A percentile compares a stretch with the other conserved stretches of the same genome.
Evolutionary conservation across 2,329 filamentous ascomycete genomes (phyloP).

Genomic region (Gaeumannomyces sp.): DNA sequence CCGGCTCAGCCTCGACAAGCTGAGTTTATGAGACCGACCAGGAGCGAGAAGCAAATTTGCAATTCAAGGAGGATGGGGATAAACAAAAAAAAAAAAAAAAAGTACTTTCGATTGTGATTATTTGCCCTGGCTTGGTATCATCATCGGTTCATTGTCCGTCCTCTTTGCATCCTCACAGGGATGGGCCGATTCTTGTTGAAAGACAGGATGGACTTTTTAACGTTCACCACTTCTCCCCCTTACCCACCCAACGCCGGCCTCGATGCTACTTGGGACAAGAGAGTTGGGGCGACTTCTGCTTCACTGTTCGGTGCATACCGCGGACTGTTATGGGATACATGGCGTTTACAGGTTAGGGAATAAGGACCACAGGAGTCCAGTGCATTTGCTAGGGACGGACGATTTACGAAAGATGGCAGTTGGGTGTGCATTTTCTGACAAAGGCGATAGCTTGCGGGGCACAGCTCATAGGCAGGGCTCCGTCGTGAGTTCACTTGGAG

Average conservation of each 20-base stretch:
- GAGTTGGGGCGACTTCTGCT: neutral
- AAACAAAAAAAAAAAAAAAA: constrained; percentile 4
- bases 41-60: too few relatives aligned
- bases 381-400: too few relatives aligned
- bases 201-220: neutral
- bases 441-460: neutral
- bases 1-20: constrained; percentile 64
- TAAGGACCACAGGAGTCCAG: neutral
- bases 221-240: neutral
- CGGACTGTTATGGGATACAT: neutral
- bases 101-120: neutral
- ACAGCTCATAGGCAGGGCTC: too few relatives aligned
- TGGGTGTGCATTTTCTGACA: neutral
- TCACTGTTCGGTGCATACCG: neutral
- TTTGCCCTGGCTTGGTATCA: neutral
- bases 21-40: constrained; percentile 55
- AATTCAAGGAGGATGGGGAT: neutral
- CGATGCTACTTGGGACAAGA: neutral
- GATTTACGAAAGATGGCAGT: neutral
- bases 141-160: neutral
- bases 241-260: neutral
- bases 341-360: neutral
- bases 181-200: too few relatives aligned
- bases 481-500: neutral
- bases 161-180: too few relatives aligned